Conservation (phyloP, 805 yeast genomes). For the Metschnikowia peoriensis region DNA sequence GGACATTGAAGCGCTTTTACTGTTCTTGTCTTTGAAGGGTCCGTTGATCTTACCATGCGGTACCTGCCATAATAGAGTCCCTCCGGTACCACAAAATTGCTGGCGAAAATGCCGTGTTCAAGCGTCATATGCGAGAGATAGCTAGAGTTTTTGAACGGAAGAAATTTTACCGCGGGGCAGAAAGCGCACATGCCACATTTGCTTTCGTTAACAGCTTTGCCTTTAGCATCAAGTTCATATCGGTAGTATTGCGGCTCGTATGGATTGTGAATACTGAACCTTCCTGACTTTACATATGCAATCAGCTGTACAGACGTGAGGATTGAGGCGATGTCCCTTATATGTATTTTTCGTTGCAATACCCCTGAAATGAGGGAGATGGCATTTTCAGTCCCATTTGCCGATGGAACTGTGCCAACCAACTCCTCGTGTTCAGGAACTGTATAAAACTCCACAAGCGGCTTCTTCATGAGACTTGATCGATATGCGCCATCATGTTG, state of each 20-base stretch:
- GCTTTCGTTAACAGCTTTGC: constrained; percentile 22
- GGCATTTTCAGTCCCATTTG: background rate
- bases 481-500: constrained; percentile 10
- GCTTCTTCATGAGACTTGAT: constrained; percentile 1
- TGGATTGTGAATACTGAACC: constrained; percentile 23
- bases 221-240: constrained; percentile 24
- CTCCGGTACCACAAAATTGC: constrained; percentile 31
- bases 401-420: constrained; percentile 7
- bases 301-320: constrained; percentile 22
- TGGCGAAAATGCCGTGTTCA: constrained; percentile 35
- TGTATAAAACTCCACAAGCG: constrained; percentile 5
- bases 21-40: constrained; percentile 16
- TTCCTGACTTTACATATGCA: constrained; percentile 22
- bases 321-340: constrained; percentile 19
- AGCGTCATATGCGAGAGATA: constrained; percentile 34
- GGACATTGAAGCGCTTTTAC: constrained; percentile 30
- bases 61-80: constrained; percentile 30
- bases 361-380: constrained; percentile 15
- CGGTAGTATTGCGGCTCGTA: constrained; percentile 33
- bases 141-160: constrained; percentile 32
- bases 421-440: constrained; percentile 5
- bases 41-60: constrained; percentile 17
- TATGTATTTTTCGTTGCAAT: constrained; percentile 19
- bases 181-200: constrained; percentile 36
- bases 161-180: constrained; percentile 28